Base-by-base conservation (phyloP, 176 grass and related monocot genomes). In the Paspalum notatum region DNA sequence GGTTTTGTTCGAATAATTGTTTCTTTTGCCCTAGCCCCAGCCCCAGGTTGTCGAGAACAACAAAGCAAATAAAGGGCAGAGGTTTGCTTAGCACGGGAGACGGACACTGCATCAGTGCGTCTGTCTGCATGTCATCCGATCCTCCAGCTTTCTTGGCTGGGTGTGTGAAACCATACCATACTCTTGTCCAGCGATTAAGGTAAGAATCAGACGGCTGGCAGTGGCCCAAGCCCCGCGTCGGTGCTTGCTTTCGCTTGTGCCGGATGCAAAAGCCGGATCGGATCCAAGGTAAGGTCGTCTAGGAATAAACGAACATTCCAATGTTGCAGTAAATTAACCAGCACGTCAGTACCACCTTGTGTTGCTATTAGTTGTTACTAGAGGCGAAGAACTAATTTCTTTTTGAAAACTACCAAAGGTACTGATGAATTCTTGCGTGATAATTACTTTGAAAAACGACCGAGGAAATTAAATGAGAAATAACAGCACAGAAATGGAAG, bases 201-300 rank as follows among this genome's bases (percentile, higher is more conserved):
- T 66, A 78, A 65, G 76, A 78, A 78, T 78, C 76, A 66, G 18
- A 17, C 7, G 76, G 32, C 76, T 79, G 76, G 76, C 61, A 38
- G 47, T 66, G 76, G 52, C 61, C 47, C 46, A 73, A 73, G 54
- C 48, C 12, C 27, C 9, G 49, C 49, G 70, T 54, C 70, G 70
- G 70, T 73, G 70, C 26, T 54, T 27, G 16, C 25, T 12, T 27
- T 62, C 6, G 39, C 40, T 21, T 45, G 8, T 2, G 48, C 24
- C 4, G 5, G 58, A n/a, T n/a, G n/a, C n/a, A n/a, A n/a, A n/a
- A 27, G 58, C 58, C 24, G 27, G 24, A 61, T 61, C 58, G 7
- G 8, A 42, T 66, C 17, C 26, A 39, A n/a, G 46, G 24, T 42
- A 39, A n/a, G 46, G 24, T 42, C 3, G 17, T 17, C 38, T 11